These are phyloP conservation scores for Teunomyces aglyptinius DNA, from an alignment of 805 yeast genomes.

Conservation along the genomic window DNA sequence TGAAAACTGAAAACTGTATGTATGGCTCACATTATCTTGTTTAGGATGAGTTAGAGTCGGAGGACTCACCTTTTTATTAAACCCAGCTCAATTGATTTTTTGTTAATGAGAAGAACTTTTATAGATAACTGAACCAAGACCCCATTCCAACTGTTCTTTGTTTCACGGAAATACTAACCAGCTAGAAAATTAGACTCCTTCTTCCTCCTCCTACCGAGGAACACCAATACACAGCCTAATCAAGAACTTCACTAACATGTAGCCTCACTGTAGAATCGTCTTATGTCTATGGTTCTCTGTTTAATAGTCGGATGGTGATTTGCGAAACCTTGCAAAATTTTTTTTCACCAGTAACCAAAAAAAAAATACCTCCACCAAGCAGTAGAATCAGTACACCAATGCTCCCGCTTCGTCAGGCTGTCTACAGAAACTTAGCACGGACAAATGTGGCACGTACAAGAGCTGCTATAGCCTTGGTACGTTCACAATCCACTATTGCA, in stretches of 20 bases:
- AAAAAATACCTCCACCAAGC: conserved; percentile 1
- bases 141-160: neutral
- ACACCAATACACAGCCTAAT: neutral
- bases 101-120: conserved; percentile 37
- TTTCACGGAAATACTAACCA: neutral
- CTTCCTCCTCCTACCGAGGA: neutral
- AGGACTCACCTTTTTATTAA: conserved; percentile 32
- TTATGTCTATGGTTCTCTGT: too few species aligned
- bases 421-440: conserved; percentile 12
- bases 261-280: neutral
- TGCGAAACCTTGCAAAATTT: conserved; percentile 1
- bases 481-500: conserved; percentile 8
- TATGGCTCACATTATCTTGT: conserved; percentile 2
- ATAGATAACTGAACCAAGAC: conserved; percentile 22
- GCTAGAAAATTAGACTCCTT: neutral
- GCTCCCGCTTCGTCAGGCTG: conserved; percentile 18
- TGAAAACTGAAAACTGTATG: conserved; percentile 8
- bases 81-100: conserved; percentile 47
- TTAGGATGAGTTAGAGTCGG: conserved; percentile 41
- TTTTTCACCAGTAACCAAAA: neutral
- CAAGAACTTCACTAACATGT: neutral
- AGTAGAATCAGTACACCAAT: conserved; percentile 8
- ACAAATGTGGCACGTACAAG: conserved; percentile 8
- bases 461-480: conserved; percentile 3
- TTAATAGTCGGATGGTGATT: neutral